Evolutionary conservation across 2,329 filamentous ascomycete genomes (phyloP), one percentile per base, ranked within the genome.

Genomic region (Teratosphaeria viscida): DNA sequence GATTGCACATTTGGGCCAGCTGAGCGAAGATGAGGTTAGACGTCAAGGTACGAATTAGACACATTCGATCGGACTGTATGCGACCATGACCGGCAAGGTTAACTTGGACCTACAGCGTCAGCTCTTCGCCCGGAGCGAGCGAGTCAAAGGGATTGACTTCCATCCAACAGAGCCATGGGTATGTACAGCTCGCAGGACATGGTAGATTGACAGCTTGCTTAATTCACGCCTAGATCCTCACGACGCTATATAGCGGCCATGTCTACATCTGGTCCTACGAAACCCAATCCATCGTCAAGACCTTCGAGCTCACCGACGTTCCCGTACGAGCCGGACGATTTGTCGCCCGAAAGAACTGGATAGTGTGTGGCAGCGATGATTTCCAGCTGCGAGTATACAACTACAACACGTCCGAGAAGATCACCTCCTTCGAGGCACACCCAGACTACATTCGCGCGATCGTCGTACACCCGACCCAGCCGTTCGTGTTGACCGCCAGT

Each of bases 181-280:
- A 76, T 74, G 77, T 67, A 54, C 12, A 35, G 23, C n/a, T 49
- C n/a, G 10, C n/a, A 49, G 8, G 1, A 11, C 8, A 49, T 43
- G n/a, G 32, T 26, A 32, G 7, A 32, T 34, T 47, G 35, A 47
- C 27, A 60, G 37, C 39, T 52, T 26, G 26, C 32, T 49, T 10
- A 49, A 49, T 49, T 5, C 5, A 19, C 8, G 16, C 8, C 12
- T 56, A 70, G 83, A 86, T 87, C 64, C 83, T 97, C 71, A 96
- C 92, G 35, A 97, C 94, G 27, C 81, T 99, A 65, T 99, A 99
- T 78, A 96, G 90, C 80, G 91, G 94, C 75, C 92, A 97, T 80
- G 94, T 95, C 74, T 95, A 97, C 80, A 97, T 99, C 74, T 97
- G 94, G 92, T 96, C 92, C 37, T 96, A 95, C 77, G 92, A 95